Evolutionary conservation across 345 rosid species (phyloP), one percentile per base, ranked within the genome.

Genomic region (Syzygium aromaticum): DNA sequence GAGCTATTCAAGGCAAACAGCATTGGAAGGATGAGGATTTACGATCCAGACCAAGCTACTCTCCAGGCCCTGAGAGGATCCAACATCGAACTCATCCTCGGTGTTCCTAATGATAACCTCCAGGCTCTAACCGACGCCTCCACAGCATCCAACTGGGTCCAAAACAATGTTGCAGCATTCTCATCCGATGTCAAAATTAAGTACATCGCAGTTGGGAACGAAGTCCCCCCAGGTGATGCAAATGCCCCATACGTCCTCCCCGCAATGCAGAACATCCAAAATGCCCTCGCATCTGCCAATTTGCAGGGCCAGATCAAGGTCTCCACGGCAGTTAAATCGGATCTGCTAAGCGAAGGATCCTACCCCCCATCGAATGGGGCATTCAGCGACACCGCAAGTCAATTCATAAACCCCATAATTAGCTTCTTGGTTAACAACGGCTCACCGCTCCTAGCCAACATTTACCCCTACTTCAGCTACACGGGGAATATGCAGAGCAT

Each of bases 121-220:
- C 92, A 84, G 52, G n/a, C 85, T 19, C 88, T 92, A 3, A 51
- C 92, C 8, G 86, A 86, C 27, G 86, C 90, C 80, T 51, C 91
- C 6, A 82, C 87, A 0, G 89, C 93, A 2, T 46, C 88, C 13
- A 46, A 11, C 8, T 93, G 96, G 94, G 91, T 93, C 77, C 91
- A 84, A 51, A 87, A 61, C 84, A 89, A 91, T 27, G 77, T 94
- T 0, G 27, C 84, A 5, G 63, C 92, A 57, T 92, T 88, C 51
- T 86, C 91, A 1, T 25, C 91, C 1, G 86, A 88, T 21, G 95
- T 91, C 52, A 89, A 87, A 22, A 89, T 95, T 86, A 90, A 89
- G 21, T 94, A 94, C 89, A 93, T 96, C n/a, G 90, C 92, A 0
- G 92, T 93, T 2, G 94, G 94, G 5, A 94, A 94, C 13, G 95